Evolutionary conservation across 257 asterid genomes (phyloP).

Genomic region (Capsicum rhomboideum): DNA sequence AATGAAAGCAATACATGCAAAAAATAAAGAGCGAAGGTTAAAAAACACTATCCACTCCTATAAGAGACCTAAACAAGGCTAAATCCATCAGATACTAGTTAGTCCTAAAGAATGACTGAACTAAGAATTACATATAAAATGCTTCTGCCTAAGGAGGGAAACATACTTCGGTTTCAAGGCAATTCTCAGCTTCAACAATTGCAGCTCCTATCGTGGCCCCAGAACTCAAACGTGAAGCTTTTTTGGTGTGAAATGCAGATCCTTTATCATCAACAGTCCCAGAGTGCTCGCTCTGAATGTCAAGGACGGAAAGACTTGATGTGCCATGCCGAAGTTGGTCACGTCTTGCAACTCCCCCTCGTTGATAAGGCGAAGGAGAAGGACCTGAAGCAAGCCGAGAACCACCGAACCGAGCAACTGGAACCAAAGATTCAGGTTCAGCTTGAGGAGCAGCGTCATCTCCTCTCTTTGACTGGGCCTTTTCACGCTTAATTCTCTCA

Average conservation of each 20-base stretch:
- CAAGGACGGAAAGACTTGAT: slow-evolving; percentile 4
- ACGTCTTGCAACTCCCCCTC: slow-evolving; percentile 17
- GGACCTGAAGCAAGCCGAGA: slow-evolving; percentile 98
- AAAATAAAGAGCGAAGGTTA: not conserved
- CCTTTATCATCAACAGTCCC: slow-evolving; percentile 21
- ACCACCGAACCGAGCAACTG: slow-evolving; percentile 76
- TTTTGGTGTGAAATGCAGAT: slow-evolving; percentile 32
- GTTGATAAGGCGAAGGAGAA: slow-evolving; percentile 74
- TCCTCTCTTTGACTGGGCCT: slow-evolving; percentile 61
- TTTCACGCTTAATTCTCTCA: slow-evolving; percentile 81
- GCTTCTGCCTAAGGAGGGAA: slow-evolving; percentile 31
- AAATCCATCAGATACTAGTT: not conserved
- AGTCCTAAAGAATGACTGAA: slow-evolving; percentile 7
- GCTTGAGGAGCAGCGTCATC: slow-evolving; percentile 73
- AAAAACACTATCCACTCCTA: not conserved
- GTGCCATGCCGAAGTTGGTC: slow-evolving; percentile 36
- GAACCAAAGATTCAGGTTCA: slow-evolving; percentile 72
- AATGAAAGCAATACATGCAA: not conserved
- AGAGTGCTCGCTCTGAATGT: slow-evolving; percentile 28
- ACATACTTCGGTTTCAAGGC: slow-evolving; percentile 69
- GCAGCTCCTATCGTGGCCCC: slow-evolving; percentile 89
- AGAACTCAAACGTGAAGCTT: slow-evolving; percentile 51
- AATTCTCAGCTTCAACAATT: slow-evolving; percentile 84
- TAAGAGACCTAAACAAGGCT: not conserved
- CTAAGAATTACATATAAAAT: slow-evolving; percentile 25